These are phyloP conservation scores for Globisporangium orthogonon DNA, from an alignment of 352 stramenopile genomes.

Conservation along the genomic window DNA sequence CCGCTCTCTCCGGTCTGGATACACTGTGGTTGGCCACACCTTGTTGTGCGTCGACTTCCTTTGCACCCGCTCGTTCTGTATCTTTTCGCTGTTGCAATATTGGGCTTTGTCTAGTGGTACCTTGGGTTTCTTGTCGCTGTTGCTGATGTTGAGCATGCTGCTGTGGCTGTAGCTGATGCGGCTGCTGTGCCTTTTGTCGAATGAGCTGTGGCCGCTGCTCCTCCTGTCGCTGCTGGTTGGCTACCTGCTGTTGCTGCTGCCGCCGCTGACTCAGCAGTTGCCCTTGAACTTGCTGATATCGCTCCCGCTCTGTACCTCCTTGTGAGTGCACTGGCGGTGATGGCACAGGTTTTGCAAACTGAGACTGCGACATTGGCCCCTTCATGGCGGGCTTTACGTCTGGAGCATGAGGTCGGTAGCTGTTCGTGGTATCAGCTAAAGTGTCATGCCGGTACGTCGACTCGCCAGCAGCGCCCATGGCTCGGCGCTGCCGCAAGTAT, in stretches of 20 bases:
- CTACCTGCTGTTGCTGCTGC: background rate
- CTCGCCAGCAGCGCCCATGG: background rate
- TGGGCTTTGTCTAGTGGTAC: background rate
- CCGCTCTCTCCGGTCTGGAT: background rate
- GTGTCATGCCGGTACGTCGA: background rate
- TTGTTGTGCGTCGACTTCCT: background rate
- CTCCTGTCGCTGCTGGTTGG: background rate
- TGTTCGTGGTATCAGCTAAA: background rate
- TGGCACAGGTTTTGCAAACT: background rate
- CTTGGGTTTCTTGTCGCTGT: background rate
- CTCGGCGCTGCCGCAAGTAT: constrained; percentile 22
- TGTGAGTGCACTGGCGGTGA: background rate
- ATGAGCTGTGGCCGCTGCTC: constrained; percentile 7
- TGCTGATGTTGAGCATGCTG: background rate
- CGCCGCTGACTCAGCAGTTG: background rate
- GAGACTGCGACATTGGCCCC: background rate
- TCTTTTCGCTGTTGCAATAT: background rate
- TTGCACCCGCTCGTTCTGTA: background rate
- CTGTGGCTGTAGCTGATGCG: background rate
- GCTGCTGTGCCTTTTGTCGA: background rate
- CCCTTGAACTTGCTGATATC: background rate
- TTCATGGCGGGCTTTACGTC: constrained; percentile 7
- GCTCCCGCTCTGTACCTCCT: background rate
- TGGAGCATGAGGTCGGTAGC: background rate
- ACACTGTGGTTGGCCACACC: background rate